phyloP scores from a whole-genome alignment of 164 flowering plant species.

The Cinnamomum chago region DNA sequence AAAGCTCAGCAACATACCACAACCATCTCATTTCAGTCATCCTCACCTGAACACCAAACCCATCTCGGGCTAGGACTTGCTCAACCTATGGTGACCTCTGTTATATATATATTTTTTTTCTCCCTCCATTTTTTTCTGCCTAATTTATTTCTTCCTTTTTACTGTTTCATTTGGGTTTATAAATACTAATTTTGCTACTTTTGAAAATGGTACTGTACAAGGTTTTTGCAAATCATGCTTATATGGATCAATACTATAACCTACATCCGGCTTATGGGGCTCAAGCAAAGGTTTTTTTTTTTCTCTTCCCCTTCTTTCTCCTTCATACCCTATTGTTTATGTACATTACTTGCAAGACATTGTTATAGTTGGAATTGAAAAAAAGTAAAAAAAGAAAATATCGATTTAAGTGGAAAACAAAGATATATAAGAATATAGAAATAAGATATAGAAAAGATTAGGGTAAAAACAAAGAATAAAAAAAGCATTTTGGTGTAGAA shows the following conservation, averaged over 20 bases:
- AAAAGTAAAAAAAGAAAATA: no score
- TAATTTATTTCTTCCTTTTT: background rate
- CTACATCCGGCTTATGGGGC: background rate
- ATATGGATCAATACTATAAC: background rate
- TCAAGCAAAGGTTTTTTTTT: background rate
- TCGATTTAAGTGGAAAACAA: no score
- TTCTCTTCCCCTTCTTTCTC: background rate
- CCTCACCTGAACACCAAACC: background rate
- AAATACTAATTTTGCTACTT: background rate
- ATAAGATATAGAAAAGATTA: no score
- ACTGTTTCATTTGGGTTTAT: background rate
- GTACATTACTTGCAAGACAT: background rate
- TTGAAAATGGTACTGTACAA: background rate
- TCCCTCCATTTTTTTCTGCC: background rate
- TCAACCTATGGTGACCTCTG: background rate
- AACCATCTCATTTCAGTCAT: background rate
- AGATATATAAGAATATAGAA: no score
- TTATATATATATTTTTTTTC: no score
- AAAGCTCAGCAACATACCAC: background rate
- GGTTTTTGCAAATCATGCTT: slow-evolving; percentile 1
- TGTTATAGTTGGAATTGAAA: no score
- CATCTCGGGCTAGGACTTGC: background rate
- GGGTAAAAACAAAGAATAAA: no score
- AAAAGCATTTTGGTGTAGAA: no score
- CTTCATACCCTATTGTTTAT: background rate